These are phyloP conservation scores for Termitomyces heimii DNA, from an alignment of 768 basidiomycete species.

Conservation along the genomic window DNA sequence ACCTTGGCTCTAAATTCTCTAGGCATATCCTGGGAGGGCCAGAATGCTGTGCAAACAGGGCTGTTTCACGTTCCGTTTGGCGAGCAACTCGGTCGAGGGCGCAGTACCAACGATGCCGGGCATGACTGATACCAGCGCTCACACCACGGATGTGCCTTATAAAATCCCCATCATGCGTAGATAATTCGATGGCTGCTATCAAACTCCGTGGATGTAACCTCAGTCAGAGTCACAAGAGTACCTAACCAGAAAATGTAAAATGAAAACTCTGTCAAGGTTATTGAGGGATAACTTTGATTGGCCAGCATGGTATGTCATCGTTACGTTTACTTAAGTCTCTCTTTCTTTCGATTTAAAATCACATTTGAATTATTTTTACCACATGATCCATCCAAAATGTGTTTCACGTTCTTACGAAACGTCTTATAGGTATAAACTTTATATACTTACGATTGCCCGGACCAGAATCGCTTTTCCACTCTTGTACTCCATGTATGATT, in stretches of 20 bases:
- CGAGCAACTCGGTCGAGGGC: constrained; percentile 66
- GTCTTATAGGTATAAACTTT: too few species aligned
- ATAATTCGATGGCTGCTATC: constrained; percentile 71
- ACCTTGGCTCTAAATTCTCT: constrained; percentile 46
- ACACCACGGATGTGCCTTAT: constrained; percentile 74
- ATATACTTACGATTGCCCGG: too few species aligned
- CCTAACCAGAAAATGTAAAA: neutral
- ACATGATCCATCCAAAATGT: too few species aligned
- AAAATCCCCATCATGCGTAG: constrained; percentile 72
- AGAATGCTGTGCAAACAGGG: constrained; percentile 48
- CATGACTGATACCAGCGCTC: constrained; percentile 68
- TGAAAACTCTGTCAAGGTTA: too few species aligned
- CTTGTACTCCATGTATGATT: too few species aligned
- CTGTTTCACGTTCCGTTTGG: constrained; percentile 73
- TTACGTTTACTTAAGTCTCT: too few species aligned
- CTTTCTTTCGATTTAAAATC: too few species aligned
- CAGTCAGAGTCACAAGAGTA: neutral
- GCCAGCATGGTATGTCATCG: too few species aligned
- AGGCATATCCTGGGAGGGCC: constrained; percentile 47
- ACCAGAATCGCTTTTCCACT: too few species aligned
- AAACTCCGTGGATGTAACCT: constrained; percentile 52
- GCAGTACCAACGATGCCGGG: constrained; percentile 75
- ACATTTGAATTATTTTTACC: too few species aligned
- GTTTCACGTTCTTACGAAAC: too few species aligned
- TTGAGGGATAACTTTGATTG: too few species aligned